Base-by-base conservation (phyloP, 371 early-diverging fungal species). In the Haplosporangium sp. region DNA sequence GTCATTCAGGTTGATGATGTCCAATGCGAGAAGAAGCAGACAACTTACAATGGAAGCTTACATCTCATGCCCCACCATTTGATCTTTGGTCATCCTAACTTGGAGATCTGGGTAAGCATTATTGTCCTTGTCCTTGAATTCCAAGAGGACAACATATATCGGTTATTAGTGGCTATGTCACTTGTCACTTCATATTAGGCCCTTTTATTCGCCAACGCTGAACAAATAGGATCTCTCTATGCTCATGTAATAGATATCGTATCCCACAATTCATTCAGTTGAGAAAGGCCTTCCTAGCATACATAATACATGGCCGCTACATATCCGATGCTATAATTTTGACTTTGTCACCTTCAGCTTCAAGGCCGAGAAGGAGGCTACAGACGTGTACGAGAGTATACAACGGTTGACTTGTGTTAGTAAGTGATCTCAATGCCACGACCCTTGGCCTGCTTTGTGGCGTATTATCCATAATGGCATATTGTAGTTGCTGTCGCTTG, bases 221-320 rank as follows among this genome's bases (percentile, higher is more conserved):
- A 55, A 55, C 34, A 55, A 27, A 55, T 27, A 6, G 19, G 27
- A 9, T 55, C 20, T 55, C 55, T 55, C 8, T 27, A 1, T 27
- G 27, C 27, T 55, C 8, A 8, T 48, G 19, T 34, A 57, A 52
- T 70, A 94, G 96, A 88, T 96, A 57, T 90, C 92, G 55, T 96
- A 96, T 83, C 93, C 97, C 27, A 88, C 95, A 53, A 90, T 97
- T 27, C 93, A 93, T 75, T 91, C 93, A 5, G 94, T 96, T 1
- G 94, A 94, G 68, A 92, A 92, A 64, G 86, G 91, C 17, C 83
- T 86, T 35, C 84, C 86, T 2, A 87, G 83, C 3, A 55, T 71
- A 19, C 50, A 68, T 11, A 88, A 87, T 38, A 83, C 84, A 17
- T 88, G 89, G 81, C 91, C 92, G 10, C 76, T 92, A 15, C 69